phyloP scores from a whole-genome alignment of 768 basidiomycete species.

The Sporobolomyces phaffii region DNA sequence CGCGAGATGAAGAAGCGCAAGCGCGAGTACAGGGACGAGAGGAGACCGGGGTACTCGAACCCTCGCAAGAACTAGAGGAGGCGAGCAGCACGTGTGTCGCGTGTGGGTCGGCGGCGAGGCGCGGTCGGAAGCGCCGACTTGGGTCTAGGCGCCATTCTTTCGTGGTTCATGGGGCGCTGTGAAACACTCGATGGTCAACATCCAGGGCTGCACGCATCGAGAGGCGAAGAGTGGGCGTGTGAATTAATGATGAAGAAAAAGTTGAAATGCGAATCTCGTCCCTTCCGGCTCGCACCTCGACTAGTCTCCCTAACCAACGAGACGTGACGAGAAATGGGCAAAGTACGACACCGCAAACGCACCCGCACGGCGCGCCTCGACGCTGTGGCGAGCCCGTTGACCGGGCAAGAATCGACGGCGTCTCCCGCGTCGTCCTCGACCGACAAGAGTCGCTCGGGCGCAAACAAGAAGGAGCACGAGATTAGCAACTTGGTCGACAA shows the following conservation, averaged over 20 bases:
- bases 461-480: conserved; percentile 34
- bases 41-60: conserved; percentile 23
- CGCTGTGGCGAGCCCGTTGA: conserved; percentile 8
- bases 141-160: too few relatives aligned
- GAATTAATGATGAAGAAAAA: too few relatives aligned
- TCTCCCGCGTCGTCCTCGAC: neutral
- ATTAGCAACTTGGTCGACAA: conserved; percentile 32
- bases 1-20: conserved; percentile 6
- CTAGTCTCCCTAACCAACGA: too few relatives aligned
- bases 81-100: too few relatives aligned
- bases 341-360: conserved; percentile 34
- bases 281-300: too few relatives aligned
- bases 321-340: conserved; percentile 24
- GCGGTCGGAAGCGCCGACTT: too few relatives aligned
- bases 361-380: conserved; percentile 30
- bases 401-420: neutral
- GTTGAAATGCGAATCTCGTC: too few relatives aligned
- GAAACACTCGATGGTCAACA: too few relatives aligned
- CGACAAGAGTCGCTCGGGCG: neutral
- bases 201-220: too few relatives aligned
- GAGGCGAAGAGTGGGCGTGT: too few relatives aligned
- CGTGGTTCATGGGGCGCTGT: too few relatives aligned
- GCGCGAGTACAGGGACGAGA: conserved; percentile 5
- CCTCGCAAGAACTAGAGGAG: conserved; percentile 19
- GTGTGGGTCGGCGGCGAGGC: too few relatives aligned